Conservation (phyloP, 2,329 filamentous ascomycete species). For the Penicillium sp. region DNA sequence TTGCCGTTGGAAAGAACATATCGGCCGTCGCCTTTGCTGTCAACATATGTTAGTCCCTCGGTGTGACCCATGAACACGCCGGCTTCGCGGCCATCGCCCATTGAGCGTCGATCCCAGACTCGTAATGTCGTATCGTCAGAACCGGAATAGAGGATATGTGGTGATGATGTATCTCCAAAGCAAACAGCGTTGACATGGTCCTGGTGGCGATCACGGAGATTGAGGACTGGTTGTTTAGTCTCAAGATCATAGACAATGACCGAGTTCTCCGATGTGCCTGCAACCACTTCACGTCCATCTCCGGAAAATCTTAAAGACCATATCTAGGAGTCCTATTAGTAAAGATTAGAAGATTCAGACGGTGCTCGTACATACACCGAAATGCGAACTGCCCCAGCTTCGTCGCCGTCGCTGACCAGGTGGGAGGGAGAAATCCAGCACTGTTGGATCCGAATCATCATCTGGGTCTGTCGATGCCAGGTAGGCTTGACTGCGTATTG, state of each 20-base stretch:
- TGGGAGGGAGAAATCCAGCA: constrained; percentile 68
- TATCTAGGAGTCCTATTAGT: constrained; percentile 50
- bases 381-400: constrained; percentile 36
- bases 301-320: constrained; percentile 93
- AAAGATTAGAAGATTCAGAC: no score
- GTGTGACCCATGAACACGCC: constrained; percentile 67
- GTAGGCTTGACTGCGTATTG: constrained; percentile 80
- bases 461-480: constrained; percentile 84
- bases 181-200: constrained; percentile 96
- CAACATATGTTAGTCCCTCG: constrained; percentile 65
- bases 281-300: constrained; percentile 86
- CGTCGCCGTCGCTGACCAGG: constrained; percentile 42
- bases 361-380: constrained; percentile 41
- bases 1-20: constrained; percentile 95
- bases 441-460: constrained; percentile 75
- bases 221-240: constrained; percentile 69
- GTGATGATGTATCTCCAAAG: constrained; percentile 83
- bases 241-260: constrained; percentile 95
- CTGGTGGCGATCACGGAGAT: constrained; percentile 70
- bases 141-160: constrained; percentile 93
- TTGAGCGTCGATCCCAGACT: constrained; percentile 85
- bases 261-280: constrained; percentile 75
- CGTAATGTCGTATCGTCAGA: constrained; percentile 93
- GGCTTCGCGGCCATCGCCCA: constrained; percentile 62
- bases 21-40: constrained; percentile 81